Base-by-base conservation (phyloP, 2,329 filamentous ascomycete genomes). In the Scytalidium lignicola region DNA sequence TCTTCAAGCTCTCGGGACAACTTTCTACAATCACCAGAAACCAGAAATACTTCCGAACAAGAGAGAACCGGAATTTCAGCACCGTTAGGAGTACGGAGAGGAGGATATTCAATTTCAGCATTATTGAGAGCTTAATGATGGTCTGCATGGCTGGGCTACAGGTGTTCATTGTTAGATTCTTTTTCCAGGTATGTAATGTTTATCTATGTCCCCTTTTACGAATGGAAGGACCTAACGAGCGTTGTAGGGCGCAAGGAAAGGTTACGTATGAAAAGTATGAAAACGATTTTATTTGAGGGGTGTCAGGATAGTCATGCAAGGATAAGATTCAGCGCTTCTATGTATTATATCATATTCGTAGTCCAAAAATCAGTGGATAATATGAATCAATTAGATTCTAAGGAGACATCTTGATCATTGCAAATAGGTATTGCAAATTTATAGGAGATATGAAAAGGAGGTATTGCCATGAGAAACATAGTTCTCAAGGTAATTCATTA, bases 31-130 rank as follows among this genome's bases (percentile, higher is more conserved):
- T 99, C 65, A 90, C 88, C 40, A 83, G 93, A 64, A 96, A 96
- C 75, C 93, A 99, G 66, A 99, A 99, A 70, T 99, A 99, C 76
- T 99, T 99, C 83, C 88, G 95, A 55, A 99, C 93, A 2, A 85
- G 93, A 58, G 93, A 99, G 78, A 99, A 99, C 79, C 82, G 93
- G 54, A 99, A 99, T 74, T 97, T 99, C 73, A 95, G 89, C 74
- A 99, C 93, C 9, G 93, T 99, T 62, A 81, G 89, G 68, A 96
- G 91, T 73, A 99, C 93, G 39, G 93, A 99, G 76, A 83, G 82
- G 67, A 80, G 93, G 55, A 99, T 99, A 63, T 90, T 96, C 74
- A 97, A 96, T 73, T 96, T 99, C 70, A 95, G 89, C 67, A 76
- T 99, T 65, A 86, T 97, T 61, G 93, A 99, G 75, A 87, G 88